phyloP scores from a whole-genome alignment of 2,329 filamentous ascomycete species.

The Stagonosporopsis rhizophila region DNA sequence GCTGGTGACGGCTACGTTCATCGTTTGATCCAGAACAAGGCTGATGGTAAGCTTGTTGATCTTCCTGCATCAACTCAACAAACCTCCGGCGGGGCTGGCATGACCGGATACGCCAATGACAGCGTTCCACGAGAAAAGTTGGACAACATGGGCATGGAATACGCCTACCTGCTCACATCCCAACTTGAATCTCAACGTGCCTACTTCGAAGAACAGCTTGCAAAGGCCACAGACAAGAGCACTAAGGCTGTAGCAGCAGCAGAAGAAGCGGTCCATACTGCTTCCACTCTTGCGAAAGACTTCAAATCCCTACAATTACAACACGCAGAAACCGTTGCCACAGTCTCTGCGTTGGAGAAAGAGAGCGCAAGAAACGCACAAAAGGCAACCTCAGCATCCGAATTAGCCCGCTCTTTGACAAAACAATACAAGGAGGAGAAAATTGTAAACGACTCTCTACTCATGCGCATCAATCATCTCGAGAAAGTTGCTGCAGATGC shows the following conservation, averaged over 20 bases:
- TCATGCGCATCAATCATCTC: constrained; percentile 80
- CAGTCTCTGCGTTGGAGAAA: constrained; percentile 73
- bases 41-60: constrained; percentile 90
- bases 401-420: constrained; percentile 76
- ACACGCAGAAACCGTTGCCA: constrained; percentile 60
- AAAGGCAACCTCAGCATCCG: constrained; percentile 74
- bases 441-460: constrained; percentile 77
- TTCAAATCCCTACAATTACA: constrained; percentile 62
- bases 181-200: constrained; percentile 91
- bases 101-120: constrained; percentile 63
- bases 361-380: constrained; percentile 64
- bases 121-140: constrained; percentile 75
- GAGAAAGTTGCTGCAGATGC: constrained; percentile 65
- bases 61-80: constrained; percentile 65
- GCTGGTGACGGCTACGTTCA: constrained; percentile 95
- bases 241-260: constrained; percentile 73
- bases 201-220: constrained; percentile 93
- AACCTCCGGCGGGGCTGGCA: constrained; percentile 37
- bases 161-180: constrained; percentile 89
- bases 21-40: constrained; percentile 90
- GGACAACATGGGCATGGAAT: constrained; percentile 87
- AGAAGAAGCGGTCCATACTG: constrained; percentile 63
- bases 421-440: constrained; percentile 87
- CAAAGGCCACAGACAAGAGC: constrained; percentile 89
- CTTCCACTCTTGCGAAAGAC: constrained; percentile 59